A percentile compares a stretch with the other conserved stretches of the same genome.
Evolutionary conservation across 176 grass and related monocot species (phyloP).

Genomic region (Avena sativa): DNA sequence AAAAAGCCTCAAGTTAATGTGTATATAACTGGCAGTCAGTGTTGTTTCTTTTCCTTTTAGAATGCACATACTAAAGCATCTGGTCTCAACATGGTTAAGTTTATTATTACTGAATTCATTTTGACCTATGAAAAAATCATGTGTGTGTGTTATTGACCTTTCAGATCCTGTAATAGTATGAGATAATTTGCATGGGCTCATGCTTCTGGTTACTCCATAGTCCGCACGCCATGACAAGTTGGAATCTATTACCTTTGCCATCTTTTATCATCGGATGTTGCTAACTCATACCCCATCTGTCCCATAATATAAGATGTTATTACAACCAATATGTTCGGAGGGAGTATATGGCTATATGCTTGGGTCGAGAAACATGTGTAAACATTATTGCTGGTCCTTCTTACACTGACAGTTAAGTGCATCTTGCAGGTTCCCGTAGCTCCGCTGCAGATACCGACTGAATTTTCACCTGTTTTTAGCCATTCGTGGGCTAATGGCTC

Average conservation of each 20-base stretch:
- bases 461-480: conserved; percentile 54
- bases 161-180: conserved; percentile 25
- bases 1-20: background rate
- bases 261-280: conserved; percentile 16
- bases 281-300: too few species aligned
- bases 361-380: background rate
- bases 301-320: too few species aligned
- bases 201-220: conserved; percentile 31
- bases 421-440: conserved; percentile 70
- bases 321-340: too few species aligned
- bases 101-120: background rate
- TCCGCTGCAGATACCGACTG: conserved; percentile 66
- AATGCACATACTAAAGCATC: conserved; percentile 16
- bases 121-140: background rate
- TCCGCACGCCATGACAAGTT: background rate
- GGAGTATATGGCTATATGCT: background rate
- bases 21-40: background rate
- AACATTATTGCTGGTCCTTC: conserved; percentile 17
- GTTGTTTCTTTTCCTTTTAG: background rate
- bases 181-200: background rate
- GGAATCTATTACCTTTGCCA: conserved; percentile 26
- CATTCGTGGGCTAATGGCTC: conserved; percentile 57
- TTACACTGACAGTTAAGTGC: conserved; percentile 39
- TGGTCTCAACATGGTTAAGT: background rate
- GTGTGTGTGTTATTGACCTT: background rate